A percentile compares a stretch with the other conserved stretches of the same genome.
Evolutionary conservation across 306 rosid species (phyloP).

Genomic region (Malus sylvestris): DNA sequence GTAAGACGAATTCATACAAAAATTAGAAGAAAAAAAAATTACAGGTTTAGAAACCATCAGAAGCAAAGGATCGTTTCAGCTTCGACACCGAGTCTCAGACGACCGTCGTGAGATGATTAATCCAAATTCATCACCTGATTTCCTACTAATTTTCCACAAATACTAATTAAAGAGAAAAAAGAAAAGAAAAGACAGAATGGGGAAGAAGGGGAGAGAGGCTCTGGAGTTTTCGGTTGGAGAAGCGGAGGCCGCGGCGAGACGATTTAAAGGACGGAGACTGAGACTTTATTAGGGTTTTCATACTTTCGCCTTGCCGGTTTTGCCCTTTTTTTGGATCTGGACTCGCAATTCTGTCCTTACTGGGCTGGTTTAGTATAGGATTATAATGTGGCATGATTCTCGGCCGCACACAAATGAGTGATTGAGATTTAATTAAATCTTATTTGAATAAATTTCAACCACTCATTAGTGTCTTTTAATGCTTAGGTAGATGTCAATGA

Average conservation of each 20-base stretch:
- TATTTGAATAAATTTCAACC: no score
- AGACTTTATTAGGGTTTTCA: neutral
- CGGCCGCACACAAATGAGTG: no score
- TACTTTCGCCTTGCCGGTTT: neutral
- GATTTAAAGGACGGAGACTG: neutral
- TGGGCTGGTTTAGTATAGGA: no score
- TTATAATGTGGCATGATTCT: no score
- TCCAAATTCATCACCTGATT: constrained; percentile 43
- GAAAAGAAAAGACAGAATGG: no score
- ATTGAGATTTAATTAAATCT: no score
- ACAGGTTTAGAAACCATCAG: constrained; percentile 20
- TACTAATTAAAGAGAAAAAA: neutral
- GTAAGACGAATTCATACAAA: no score
- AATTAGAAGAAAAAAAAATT: neutral
- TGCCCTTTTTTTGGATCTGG: neutral
- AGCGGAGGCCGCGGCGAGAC: no score
- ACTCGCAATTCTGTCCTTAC: neutral
- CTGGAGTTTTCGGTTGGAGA: neutral
- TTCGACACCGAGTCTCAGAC: constrained; percentile 36
- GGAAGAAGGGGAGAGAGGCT: no score
- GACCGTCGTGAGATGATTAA: constrained; percentile 57
- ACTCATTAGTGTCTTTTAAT: no score
- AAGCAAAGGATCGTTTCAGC: constrained; percentile 36
- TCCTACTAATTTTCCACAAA: neutral
- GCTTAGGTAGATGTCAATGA: no score